Percentiles rank a stretch among this genome's conserved stretches.
Evolutionary conservation across 2,329 filamentous ascomycete genomes (phyloP).

Genomic region (Phialocephala sp.): DNA sequence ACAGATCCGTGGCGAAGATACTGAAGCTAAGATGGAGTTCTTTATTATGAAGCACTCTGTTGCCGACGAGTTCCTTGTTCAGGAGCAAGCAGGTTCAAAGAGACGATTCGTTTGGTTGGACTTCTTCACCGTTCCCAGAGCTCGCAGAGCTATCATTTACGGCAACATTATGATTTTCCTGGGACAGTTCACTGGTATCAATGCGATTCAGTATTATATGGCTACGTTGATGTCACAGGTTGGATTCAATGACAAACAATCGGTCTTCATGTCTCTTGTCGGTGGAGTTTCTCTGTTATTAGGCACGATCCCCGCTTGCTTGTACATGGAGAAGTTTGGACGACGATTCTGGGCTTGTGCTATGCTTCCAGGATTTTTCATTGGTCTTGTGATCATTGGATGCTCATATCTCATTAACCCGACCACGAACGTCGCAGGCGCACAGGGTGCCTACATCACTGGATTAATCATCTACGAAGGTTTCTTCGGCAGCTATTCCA

Average conservation of each 20-base stretch:
- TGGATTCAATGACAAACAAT: slow-evolving; percentile 65
- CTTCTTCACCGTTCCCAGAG: slow-evolving; percentile 72
- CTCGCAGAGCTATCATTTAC: slow-evolving; percentile 69
- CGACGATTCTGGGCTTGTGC: slow-evolving; percentile 76
- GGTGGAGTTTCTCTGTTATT: slow-evolving; percentile 71
- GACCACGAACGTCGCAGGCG: slow-evolving; percentile 52
- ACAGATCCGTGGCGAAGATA: slow-evolving; percentile 66
- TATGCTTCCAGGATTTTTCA: slow-evolving; percentile 74
- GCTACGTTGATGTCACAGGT: slow-evolving; percentile 69
- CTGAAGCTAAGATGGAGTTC: slow-evolving; percentile 70
- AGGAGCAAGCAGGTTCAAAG: slow-evolving; percentile 53
- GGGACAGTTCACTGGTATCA: slow-evolving; percentile 73
- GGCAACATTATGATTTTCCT: slow-evolving; percentile 74
- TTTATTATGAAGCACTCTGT: slow-evolving; percentile 73
- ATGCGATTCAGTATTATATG: slow-evolving; percentile 75
- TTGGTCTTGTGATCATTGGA: slow-evolving; percentile 71
- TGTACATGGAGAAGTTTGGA: slow-evolving; percentile 75
- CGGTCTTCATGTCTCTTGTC: slow-evolving; percentile 78
- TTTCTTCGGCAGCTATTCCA: slow-evolving; percentile 71
- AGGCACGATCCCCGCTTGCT: slow-evolving; percentile 70
- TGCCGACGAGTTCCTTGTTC: slow-evolving; percentile 59
- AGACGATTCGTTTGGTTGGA: slow-evolving; percentile 72
- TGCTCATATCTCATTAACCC: slow-evolving; percentile 62
- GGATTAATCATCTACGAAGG: slow-evolving; percentile 72
- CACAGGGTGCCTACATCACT: slow-evolving; percentile 67